These are phyloP conservation scores for Pseudonitzschia pungens DNA, from an alignment of 108 stramenopile species.

Conservation along the genomic window DNA sequence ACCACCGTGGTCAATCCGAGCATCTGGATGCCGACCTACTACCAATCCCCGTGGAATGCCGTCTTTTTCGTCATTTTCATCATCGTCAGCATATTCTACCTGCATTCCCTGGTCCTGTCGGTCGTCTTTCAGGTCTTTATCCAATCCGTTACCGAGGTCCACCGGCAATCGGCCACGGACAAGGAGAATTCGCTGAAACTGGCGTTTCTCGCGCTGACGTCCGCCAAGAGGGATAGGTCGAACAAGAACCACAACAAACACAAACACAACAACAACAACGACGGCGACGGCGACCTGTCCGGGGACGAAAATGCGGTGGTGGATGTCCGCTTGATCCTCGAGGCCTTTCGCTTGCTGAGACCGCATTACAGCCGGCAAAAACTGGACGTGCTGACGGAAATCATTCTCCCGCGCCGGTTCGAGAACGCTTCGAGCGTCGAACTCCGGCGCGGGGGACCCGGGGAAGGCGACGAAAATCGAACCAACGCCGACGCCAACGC, in stretches of 20 bases:
- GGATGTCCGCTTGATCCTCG: not conserved
- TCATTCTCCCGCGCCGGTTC: constrained; percentile 16
- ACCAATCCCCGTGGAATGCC: constrained; percentile 28
- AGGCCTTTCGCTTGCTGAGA: constrained; percentile 6
- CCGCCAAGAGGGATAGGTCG: not conserved
- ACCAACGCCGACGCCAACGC: too few species aligned
- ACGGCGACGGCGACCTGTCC: not conserved
- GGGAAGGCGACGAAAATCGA: not conserved
- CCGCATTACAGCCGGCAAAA: constrained; percentile 6
- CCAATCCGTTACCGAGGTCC: constrained; percentile 40
- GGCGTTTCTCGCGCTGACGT: constrained; percentile 36
- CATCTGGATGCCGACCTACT: constrained; percentile 53
- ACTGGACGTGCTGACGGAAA: constrained; percentile 12
- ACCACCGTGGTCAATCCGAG: constrained; percentile 54
- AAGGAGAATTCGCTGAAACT: constrained; percentile 44
- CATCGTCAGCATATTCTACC: constrained; percentile 41
- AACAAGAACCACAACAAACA: constrained; percentile 6
- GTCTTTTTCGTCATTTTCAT: constrained; percentile 56
- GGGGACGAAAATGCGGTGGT: constrained; percentile 1
- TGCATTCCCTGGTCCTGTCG: constrained; percentile 52
- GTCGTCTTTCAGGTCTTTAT: constrained; percentile 63
- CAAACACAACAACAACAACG: constrained; percentile 13
- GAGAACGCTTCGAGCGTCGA: not conserved
- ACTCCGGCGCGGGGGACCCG: not conserved
- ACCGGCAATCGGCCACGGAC: constrained; percentile 30